A percentile compares a stretch with the other conserved stretches of the same genome.
These are phyloP conservation scores for Fraxinus sp. DNA, from an alignment of 305 asterid species.

Conservation along the genomic window DNA sequence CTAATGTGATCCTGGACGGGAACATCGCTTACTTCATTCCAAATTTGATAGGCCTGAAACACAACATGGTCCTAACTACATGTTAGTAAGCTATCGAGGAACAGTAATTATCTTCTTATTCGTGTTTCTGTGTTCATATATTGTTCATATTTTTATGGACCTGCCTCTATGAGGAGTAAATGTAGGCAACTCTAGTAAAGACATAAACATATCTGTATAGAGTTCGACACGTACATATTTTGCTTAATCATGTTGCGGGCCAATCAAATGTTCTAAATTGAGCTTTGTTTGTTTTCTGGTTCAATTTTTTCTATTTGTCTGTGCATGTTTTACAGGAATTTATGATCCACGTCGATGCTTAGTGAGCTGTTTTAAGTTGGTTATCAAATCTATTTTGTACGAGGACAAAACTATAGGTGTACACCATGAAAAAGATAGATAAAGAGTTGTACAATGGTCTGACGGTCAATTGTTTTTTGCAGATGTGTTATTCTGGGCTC, in stretches of 20 bases:
- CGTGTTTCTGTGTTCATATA: neutral
- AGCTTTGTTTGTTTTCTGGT: neutral
- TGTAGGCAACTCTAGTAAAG: neutral
- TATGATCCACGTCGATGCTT: neutral
- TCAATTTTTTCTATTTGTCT: neutral
- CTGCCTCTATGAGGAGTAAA: neutral
- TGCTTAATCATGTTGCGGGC: neutral
- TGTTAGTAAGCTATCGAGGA: neutral
- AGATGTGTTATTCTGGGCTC: conserved; percentile 38
- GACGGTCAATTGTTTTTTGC: conserved; percentile 29
- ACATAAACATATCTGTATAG: neutral
- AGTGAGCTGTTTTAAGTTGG: neutral
- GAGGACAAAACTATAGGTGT: neutral
- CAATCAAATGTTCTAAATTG: neutral
- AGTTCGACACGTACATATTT: neutral
- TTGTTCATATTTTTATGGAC: neutral
- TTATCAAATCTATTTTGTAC: neutral
- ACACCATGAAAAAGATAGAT: neutral
- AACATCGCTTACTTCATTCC: neutral
- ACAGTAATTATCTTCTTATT: neutral
- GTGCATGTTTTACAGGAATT: neutral
- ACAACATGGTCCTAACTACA: neutral
- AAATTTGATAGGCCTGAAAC: neutral
- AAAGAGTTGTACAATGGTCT: neutral
- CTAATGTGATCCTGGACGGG: neutral